Base-by-base conservation (phyloP, 345 rosid genomes). In the Populus davidiana region DNA sequence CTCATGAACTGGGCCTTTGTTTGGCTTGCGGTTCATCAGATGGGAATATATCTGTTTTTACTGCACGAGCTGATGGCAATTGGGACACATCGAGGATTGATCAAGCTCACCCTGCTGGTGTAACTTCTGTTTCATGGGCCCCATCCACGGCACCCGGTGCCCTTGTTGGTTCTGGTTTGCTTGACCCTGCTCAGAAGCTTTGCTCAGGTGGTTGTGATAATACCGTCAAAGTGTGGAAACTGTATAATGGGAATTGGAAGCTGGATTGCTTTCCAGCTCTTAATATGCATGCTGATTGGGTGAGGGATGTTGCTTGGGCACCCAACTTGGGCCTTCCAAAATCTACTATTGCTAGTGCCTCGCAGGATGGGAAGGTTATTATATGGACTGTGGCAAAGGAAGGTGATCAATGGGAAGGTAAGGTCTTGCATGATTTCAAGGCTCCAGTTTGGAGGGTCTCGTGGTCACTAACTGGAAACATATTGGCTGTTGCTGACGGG, bases 371-470 rank as follows among this genome's bases (percentile, higher is more conserved):
- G 27, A 75, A 75, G 77, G 77, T 75, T 31, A 75, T 75, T 56
- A 65, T 75, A 63, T 75, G 77, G 77, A 75, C 77, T 12, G 77
- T 65, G 41, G 77, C 77, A 6, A 75, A 65, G 38, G 77, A 75
- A 39, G 77, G 77, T 13, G 77, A 75, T 11, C 77, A 75, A 49
- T 75, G 77, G 77, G 77, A 75, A 29, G 77, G 77, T 17, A 75
- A 64, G 23, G 69, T 75, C 18, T 44, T 75, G 35, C 23, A 75
- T 65, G 77, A 75, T 49, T 75, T 75, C 70, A 44, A 47, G 36
- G 50, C 77, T 65, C 77, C 77, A n/a, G 77, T 75, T 21, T 75
- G 71, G 77, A 75, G 77, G 77, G 77, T 75, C 36, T 75, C 77
- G 9, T 75, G 77, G 77, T 75, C 77, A 1, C 77, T 75, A 17